Percentiles rank a stretch among this genome's conserved stretches.
phyloP scores from a whole-genome alignment of 192 early-diverging fungal species.

The Umbelopsis isabellina region DNA sequence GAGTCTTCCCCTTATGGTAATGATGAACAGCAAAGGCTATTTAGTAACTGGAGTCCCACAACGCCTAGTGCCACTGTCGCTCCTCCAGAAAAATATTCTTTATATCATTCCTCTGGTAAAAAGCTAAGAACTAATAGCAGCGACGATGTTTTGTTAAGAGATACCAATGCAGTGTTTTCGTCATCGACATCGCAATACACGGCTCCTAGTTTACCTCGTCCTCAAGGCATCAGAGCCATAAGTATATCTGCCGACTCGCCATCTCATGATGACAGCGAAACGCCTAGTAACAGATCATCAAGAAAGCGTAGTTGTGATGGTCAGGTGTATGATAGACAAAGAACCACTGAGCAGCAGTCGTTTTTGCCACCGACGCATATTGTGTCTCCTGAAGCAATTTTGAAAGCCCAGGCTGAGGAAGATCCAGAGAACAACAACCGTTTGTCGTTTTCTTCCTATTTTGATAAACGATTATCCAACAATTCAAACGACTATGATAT shows the following conservation, averaged over 20 bases:
- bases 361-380: constrained; percentile 28
- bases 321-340: neutral
- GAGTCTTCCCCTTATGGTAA: neutral
- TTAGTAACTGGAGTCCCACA: constrained; percentile 19
- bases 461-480: constrained; percentile 16
- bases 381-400: constrained; percentile 38
- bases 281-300: neutral
- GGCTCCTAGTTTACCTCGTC: neutral
- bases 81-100: constrained; percentile 1
- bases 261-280: neutral
- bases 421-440: constrained; percentile 20
- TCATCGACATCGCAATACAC: neutral
- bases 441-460: constrained; percentile 9
- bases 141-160: neutral
- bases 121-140: constrained; percentile 10
- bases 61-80: constrained; percentile 4
- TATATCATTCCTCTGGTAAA: constrained; percentile 4
- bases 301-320: constrained; percentile 13
- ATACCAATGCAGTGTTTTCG: neutral
- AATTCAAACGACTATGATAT: neutral
- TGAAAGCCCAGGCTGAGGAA: constrained; percentile 35
- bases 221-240: neutral
- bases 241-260: neutral
- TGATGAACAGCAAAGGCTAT: constrained; percentile 20
- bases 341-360: constrained; percentile 1